Evolutionary conservation across 2,329 filamentous ascomycete genomes (phyloP).

Genomic region (Polytolypa hystricis): DNA sequence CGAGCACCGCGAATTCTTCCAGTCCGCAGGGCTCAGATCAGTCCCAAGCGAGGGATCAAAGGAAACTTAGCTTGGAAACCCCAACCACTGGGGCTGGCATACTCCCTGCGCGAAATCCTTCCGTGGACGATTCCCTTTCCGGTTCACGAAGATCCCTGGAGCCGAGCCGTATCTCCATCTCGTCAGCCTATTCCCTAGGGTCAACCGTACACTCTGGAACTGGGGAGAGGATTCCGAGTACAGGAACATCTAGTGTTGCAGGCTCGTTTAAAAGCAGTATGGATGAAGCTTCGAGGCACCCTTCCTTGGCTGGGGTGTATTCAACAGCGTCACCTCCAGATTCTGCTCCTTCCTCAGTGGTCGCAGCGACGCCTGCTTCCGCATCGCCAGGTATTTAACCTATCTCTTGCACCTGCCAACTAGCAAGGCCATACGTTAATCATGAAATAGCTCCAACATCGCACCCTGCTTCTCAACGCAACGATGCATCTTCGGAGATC

Average conservation of each 20-base stretch:
- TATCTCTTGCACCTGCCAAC: neutral
- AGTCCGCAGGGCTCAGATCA: too few relatives aligned
- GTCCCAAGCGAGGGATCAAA: too few relatives aligned
- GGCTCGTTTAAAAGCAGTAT: conserved; percentile 22
- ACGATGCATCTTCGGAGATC: conserved; percentile 12
- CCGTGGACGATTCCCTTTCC: neutral
- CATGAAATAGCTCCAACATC: neutral
- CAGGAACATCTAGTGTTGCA: conserved; percentile 24
- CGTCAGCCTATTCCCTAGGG: conserved; percentile 54
- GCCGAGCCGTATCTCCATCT: conserved; percentile 58
- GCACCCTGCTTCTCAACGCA: conserved; percentile 3
- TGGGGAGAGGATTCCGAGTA: conserved; percentile 17
- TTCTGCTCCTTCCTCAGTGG: neutral
- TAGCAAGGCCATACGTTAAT: neutral
- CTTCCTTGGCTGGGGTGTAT: neutral
- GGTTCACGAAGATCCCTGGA: too few relatives aligned
- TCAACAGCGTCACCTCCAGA: neutral
- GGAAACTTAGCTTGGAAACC: too few relatives aligned
- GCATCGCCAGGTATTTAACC: neutral
- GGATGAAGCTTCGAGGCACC: conserved; percentile 9
- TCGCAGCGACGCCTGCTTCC: neutral
- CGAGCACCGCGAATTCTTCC: too few relatives aligned
- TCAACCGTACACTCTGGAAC: conserved; percentile 11
- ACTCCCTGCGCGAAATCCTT: too few relatives aligned
- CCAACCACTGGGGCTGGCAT: too few relatives aligned